phyloP scores from a whole-genome alignment of 805 yeast species.

The Saturnispora saitoi region DNA sequence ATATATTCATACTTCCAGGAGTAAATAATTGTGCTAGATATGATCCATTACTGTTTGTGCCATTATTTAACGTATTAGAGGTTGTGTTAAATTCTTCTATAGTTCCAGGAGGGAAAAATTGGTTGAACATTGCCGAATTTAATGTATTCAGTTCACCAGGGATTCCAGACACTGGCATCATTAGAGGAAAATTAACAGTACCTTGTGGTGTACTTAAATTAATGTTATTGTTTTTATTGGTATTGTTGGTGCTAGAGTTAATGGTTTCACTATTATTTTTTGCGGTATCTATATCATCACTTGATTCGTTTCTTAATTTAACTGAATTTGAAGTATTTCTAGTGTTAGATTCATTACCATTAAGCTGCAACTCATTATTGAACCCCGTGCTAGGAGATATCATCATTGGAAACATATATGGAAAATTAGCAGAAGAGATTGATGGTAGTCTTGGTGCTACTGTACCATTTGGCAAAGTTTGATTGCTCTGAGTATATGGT shows the following conservation, averaged over 20 bases:
- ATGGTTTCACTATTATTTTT: not conserved
- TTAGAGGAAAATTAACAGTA: not conserved
- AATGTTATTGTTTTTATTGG: not conserved
- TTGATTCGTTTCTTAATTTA: not conserved
- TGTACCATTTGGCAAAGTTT: not conserved
- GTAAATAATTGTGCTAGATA: conserved; percentile 10
- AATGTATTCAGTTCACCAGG: conserved; percentile 1
- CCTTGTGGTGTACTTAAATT: not conserved
- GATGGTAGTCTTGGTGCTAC: conserved; percentile 7
- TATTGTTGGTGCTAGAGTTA: not conserved
- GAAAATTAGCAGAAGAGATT: conserved; percentile 2
- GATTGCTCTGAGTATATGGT: not conserved
- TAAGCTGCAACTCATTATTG: conserved; percentile 4
- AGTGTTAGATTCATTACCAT: not conserved
- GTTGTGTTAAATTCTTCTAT: conserved; percentile 4
- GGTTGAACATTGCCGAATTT: conserved; percentile 4
- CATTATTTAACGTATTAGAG: conserved; percentile 2
- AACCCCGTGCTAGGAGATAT: conserved; percentile 1
- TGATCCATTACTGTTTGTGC: not conserved
- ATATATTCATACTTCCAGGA: conserved; percentile 7
- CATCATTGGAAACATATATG: conserved; percentile 1
- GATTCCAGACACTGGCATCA: not conserved
- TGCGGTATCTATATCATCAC: not conserved
- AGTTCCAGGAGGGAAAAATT: not conserved
- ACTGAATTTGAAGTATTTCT: not conserved